phyloP scores from a whole-genome alignment of 352 stramenopile species.

The Peronospora farinosa region DNA sequence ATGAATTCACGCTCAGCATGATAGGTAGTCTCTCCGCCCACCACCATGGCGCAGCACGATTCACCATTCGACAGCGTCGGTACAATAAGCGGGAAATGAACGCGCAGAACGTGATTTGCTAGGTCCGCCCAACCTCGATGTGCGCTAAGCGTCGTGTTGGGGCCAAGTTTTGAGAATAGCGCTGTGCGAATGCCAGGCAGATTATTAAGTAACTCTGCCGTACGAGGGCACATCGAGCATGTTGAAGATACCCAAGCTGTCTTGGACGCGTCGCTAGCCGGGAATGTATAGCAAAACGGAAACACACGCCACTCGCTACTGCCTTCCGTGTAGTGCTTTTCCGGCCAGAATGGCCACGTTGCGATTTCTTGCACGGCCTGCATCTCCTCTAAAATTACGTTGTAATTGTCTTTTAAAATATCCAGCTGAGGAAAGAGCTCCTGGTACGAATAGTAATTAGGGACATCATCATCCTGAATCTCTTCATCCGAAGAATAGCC shows the following conservation, averaged over 20 bases:
- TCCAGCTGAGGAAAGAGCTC: slow-evolving; percentile 76
- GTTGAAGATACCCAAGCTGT: slow-evolving; percentile 77
- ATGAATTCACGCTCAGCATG: slow-evolving; percentile 76
- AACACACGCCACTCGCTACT: slow-evolving; percentile 83
- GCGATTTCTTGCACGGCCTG: slow-evolving; percentile 41
- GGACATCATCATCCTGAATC: slow-evolving; percentile 65
- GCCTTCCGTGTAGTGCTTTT: slow-evolving; percentile 75
- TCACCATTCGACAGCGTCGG: slow-evolving; percentile 47
- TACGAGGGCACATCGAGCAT: slow-evolving; percentile 73
- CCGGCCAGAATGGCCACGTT: slow-evolving; percentile 78
- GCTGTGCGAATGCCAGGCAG: slow-evolving; percentile 75
- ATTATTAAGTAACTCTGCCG: slow-evolving; percentile 52
- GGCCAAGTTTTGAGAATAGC: slow-evolving; percentile 86
- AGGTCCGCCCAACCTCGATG: slow-evolving; percentile 86
- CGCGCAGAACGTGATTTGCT: slow-evolving; percentile 85
- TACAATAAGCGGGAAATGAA: slow-evolving; percentile 68
- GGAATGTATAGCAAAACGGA: slow-evolving; percentile 88
- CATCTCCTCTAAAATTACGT: slow-evolving; percentile 78
- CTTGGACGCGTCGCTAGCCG: slow-evolving; percentile 76
- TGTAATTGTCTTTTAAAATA: slow-evolving; percentile 58
- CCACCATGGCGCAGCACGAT: slow-evolving; percentile 70
- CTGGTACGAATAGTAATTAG: slow-evolving; percentile 71
- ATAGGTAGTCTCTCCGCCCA: slow-evolving; percentile 57
- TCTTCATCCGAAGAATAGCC: slow-evolving; percentile 41
- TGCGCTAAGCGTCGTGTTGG: slow-evolving; percentile 59